A percentile compares a stretch with the other conserved stretches of the same genome.
phyloP scores from a whole-genome alignment of 768 basidiomycete species.

The Agaricus blazei region DNA sequence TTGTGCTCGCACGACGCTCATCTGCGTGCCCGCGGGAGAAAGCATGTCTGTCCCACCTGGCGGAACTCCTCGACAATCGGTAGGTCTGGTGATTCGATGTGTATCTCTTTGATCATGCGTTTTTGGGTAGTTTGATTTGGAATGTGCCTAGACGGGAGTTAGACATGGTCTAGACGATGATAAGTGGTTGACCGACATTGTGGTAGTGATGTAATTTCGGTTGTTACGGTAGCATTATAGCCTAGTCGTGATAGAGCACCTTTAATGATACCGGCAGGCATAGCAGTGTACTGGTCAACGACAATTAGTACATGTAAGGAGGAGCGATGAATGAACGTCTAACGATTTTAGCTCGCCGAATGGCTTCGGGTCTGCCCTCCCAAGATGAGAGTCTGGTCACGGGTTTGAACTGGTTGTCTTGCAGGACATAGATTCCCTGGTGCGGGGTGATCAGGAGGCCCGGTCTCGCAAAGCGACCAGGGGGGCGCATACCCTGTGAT shows the following conservation, averaged over 20 bases:
- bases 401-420: constrained; percentile 88
- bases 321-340: constrained; percentile 15
- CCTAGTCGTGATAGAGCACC: constrained; percentile 80
- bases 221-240: constrained; percentile 64
- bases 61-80: no score
- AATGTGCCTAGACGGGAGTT: background rate
- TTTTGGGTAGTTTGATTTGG: background rate
- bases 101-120: background rate
- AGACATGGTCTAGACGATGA: background rate
- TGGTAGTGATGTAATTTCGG: constrained; percentile 77
- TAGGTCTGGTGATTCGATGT: no score
- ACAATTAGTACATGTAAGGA: background rate
- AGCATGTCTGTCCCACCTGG: no score
- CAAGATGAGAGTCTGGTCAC: constrained; percentile 77
- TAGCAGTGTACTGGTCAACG: constrained; percentile 61
- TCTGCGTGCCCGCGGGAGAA: no score
- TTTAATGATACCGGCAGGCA: constrained; percentile 79
- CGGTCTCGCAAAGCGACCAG: background rate
- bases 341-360: constrained; percentile 68
- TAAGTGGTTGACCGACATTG: constrained; percentile 54
- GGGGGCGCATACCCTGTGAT: constrained; percentile 69
- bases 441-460: background rate
- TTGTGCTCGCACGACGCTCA: no score
- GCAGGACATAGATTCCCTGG: constrained; percentile 90
- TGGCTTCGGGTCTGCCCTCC: constrained; percentile 70